Evolutionary conservation across 176 grass and related monocot genomes (phyloP).

Genomic region (Juncus effusus): DNA sequence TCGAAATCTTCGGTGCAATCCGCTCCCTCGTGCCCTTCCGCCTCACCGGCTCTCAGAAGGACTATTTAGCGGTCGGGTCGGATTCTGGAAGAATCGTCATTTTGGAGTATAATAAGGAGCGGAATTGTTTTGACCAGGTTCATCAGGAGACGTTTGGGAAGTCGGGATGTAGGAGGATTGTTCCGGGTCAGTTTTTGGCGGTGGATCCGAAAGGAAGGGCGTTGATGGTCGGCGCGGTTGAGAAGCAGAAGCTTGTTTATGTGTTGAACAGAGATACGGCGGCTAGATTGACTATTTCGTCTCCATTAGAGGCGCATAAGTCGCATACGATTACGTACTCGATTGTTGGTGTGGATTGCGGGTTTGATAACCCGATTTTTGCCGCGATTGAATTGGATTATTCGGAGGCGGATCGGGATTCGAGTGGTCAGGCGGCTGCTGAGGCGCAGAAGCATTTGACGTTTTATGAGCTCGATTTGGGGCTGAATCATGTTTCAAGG

Average conservation of each 20-base stretch:
- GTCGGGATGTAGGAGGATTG: slow-evolving; percentile 86
- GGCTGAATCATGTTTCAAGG: slow-evolving; percentile 89
- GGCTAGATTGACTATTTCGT: slow-evolving; percentile 86
- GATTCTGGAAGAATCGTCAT: slow-evolving; percentile 94
- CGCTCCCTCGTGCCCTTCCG: slow-evolving; percentile 94
- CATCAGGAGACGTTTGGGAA: slow-evolving; percentile 99
- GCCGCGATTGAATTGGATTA: slow-evolving; percentile 92
- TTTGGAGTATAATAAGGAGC: slow-evolving; percentile 84
- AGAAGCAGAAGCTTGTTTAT: slow-evolving; percentile 99
- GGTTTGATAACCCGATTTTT: slow-evolving; percentile 89
- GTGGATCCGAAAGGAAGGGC: slow-evolving; percentile 95
- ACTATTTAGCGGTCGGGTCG: slow-evolving; percentile 82
- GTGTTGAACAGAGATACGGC: slow-evolving; percentile 78
- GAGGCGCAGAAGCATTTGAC: slow-evolving; percentile 92
- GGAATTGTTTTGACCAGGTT: slow-evolving; percentile 78
- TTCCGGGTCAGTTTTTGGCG: slow-evolving; percentile 81
- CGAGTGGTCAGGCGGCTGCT: slow-evolving; percentile 69
- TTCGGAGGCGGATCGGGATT: slow-evolving; percentile 72
- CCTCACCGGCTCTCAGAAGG: slow-evolving; percentile 93
- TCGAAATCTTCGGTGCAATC: slow-evolving; percentile 88
- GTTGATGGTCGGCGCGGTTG: slow-evolving; percentile 75
- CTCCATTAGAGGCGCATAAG: slow-evolving; percentile 92
- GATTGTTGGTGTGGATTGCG: slow-evolving; percentile 72
- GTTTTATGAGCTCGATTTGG: slow-evolving; percentile 97
- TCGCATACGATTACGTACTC: slow-evolving; percentile 83